A percentile compares a stretch with the other conserved stretches of the same genome.
These are phyloP conservation scores for Chamaecrista fasciculata DNA, from an alignment of 306 rosid species.

Conservation along the genomic window DNA sequence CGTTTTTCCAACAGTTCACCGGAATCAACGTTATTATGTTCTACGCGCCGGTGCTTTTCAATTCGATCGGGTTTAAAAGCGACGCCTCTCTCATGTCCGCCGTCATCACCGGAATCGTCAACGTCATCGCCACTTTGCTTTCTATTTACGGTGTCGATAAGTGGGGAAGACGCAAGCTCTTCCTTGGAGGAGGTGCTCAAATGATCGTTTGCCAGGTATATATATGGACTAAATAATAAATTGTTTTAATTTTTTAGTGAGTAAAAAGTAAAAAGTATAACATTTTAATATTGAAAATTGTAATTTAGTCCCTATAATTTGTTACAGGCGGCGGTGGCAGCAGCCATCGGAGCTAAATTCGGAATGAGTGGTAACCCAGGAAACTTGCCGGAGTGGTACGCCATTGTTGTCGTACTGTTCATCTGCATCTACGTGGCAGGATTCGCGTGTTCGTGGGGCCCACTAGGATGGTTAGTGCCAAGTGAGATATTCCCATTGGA, in stretches of 20 bases:
- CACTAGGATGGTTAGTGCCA: too few species aligned
- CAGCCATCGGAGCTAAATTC: constrained; percentile 74
- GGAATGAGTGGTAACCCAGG: constrained; percentile 71
- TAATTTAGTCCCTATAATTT: too few species aligned
- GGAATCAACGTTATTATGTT: constrained; percentile 95
- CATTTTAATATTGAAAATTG: too few species aligned
- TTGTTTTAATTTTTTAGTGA: too few species aligned
- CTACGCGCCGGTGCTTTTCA: constrained; percentile 78
- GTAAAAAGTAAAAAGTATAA: too few species aligned
- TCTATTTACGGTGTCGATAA: constrained; percentile 86
- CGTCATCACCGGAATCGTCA: constrained; percentile 82
- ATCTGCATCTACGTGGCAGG: too few species aligned
- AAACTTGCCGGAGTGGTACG: constrained; percentile 61
- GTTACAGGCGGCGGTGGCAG: constrained; percentile 52
- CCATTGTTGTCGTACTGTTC: too few species aligned
- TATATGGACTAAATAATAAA: too few species aligned
- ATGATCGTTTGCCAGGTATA: too few species aligned
- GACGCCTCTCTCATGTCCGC: constrained; percentile 82
- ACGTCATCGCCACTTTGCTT: constrained; percentile 61
- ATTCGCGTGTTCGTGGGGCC: too few species aligned
- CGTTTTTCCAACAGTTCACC: constrained; percentile 84
- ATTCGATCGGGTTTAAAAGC: constrained; percentile 64
- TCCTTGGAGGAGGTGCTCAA: too few species aligned
- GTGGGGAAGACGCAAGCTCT: constrained; percentile 87
- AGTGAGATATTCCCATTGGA: too few species aligned